These are phyloP conservation scores for Colletotrichum liriopes DNA, from an alignment of 2,329 filamentous ascomycete genomes.

Conservation along the genomic window DNA sequence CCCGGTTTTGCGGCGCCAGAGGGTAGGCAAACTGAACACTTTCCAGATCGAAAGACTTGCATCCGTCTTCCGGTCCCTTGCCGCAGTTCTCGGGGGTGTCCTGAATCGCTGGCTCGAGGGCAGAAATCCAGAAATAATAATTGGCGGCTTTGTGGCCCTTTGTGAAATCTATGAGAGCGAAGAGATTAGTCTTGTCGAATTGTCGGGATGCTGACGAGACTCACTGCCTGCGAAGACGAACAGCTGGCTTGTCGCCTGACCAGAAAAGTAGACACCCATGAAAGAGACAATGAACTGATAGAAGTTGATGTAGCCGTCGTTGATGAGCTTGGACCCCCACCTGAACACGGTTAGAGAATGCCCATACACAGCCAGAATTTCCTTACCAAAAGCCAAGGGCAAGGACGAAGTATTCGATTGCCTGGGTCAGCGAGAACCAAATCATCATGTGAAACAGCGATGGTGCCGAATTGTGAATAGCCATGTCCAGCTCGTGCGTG, in stretches of 20 bases:
- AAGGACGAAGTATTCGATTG: slow-evolving; percentile 50
- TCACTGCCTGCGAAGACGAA: slow-evolving; percentile 25
- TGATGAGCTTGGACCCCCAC: slow-evolving; percentile 44
- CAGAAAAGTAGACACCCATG: slow-evolving; percentile 51
- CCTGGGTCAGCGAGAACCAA: slow-evolving; percentile 48
- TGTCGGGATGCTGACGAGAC: background rate
- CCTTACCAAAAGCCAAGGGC: slow-evolving; percentile 57
- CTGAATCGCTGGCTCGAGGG: background rate
- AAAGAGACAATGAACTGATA: slow-evolving; percentile 49
- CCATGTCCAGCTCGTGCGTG: slow-evolving; percentile 49
- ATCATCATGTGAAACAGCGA: slow-evolving; percentile 46
- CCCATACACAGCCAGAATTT: slow-evolving; percentile 15
- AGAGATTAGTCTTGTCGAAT: background rate
- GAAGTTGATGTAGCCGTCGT: slow-evolving; percentile 22
- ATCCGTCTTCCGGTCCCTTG: background rate
- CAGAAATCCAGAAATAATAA: slow-evolving; percentile 6
- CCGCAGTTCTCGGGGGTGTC: background rate
- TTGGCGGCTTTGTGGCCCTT: slow-evolving; percentile 1
- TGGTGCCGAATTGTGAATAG: slow-evolving; percentile 28
- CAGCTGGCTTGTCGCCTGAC: slow-evolving; percentile 4
- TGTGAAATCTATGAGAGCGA: background rate
- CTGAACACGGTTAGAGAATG: slow-evolving; percentile 51
- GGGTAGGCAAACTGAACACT: background rate
- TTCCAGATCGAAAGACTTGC: background rate
- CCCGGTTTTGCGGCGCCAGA: slow-evolving; percentile 56